Evolutionary conservation across 345 rosid species (phyloP), one percentile per base, ranked within the genome.

Genomic region (Acer yangbiense): DNA sequence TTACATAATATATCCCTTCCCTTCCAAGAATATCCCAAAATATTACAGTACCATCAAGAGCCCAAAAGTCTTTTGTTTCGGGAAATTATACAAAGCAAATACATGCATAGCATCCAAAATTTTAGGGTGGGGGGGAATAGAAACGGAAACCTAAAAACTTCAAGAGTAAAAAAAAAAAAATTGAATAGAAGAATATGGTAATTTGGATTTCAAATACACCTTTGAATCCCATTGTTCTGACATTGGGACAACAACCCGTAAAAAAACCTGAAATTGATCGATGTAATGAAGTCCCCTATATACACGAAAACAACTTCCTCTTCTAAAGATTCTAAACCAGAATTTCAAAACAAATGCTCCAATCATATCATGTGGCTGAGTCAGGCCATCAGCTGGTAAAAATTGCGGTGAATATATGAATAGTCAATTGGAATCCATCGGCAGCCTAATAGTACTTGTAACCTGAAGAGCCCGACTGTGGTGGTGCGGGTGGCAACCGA

Each of bases 401-500:
- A 70, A 65, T 60, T 69, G 69, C 27, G 5, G 57, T 2, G 68
- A 43, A 69, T 17, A 70, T 60, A 48, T 58, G 68, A 78, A 43
- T 20, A 21, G 7, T 69, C 46, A 75, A 65, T 20, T 55, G 20
- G 48, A 46, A 79, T 39, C 61, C n/a, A 23, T 65, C 68, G 9
- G 68, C 68, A 72, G 64, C 35, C 25, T 76, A 76, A 55, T 63
- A 81, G 48, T 54, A 81, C 61, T 77, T 81, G 77, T 72, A 77
- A 68, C 75, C 71, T 6, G 80, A 72, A 18, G 84, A 77, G 23
- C 52, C 78, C 11, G 90, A 80, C 27, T 77, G 91, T 0, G 94
- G 97, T 7, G 93, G 94, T 7, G 87, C 85, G 0, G 97, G 97
- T 1, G 97, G 94, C 85, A 87, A 32, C 32, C 97, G 86, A 41